Base-by-base conservation (phyloP, 2,329 filamentous ascomycete genomes). In the Neurospora sp. region DNA sequence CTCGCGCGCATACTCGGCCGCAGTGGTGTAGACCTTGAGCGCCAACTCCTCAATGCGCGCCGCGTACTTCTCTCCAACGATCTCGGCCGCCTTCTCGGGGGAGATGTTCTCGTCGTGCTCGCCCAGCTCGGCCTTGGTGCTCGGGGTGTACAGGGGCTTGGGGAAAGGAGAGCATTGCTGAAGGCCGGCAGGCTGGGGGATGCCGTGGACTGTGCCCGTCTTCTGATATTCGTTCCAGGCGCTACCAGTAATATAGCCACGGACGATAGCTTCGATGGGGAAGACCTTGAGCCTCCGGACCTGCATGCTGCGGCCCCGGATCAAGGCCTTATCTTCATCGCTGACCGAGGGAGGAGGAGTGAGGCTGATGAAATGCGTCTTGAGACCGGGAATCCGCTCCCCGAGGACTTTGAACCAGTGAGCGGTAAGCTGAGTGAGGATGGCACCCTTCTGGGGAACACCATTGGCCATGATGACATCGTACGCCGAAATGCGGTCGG, bases 241-340 rank as follows among this genome's bases (percentile, higher is more conserved):
- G 66, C 89, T 91, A 62, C 93, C 93, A 6, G 93, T 93, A 78
- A 97, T 89, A 82, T 97, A 97, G 74, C 93, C 93, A 70, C 93
- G 89, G n/a, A 96, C 92, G 73, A 95, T 95, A 62, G 89, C 91
- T 81, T 95, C 92, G 73, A 96, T 84, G 33, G 92, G 91, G 71
- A 96, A 88, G 73, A 96, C 88, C 75, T 89, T 87, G 70, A 93
- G 84, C 73, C 88, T 88, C 72, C 89, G 88, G 69, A 95, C 91
- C 19, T 74, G 86, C 93, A 97, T 96, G 78, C 86, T 89, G 71
- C 93, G 89, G 75, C 87, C 84, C 69, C 87, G 84, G 66, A 90
- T 81, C 43, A 86, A 79, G 17, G 81, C 79, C 28, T 80, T 83
- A 71, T 91, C 84, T 19, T 78, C 81, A 2, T 78, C 72, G 19